Evolutionary conservation across 345 rosid species (phyloP).

Genomic region (Hibiscus mutabilis): DNA sequence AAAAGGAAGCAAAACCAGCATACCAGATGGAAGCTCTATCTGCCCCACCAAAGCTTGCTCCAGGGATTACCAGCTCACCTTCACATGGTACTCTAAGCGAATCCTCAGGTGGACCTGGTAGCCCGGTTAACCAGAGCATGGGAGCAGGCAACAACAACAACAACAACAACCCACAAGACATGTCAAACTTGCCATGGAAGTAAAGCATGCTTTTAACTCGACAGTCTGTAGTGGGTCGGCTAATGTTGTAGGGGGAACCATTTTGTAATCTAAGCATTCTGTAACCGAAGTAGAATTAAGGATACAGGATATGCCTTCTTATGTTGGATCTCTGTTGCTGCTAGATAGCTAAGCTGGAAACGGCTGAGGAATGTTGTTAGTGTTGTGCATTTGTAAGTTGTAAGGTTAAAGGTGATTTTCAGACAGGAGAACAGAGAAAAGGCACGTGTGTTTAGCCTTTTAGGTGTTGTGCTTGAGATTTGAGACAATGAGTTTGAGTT

Average conservation of each 20-base stretch:
- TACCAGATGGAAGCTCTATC: slow-evolving; percentile 26
- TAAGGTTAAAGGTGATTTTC: not conserved
- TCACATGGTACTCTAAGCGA: slow-evolving; percentile 54
- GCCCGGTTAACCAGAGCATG: slow-evolving; percentile 52
- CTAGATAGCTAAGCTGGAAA: not conserved
- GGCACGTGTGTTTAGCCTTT: not conserved
- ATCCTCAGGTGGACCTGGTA: slow-evolving; percentile 53
- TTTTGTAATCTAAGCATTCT: slow-evolving; percentile 17
- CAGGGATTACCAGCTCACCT: slow-evolving; percentile 37
- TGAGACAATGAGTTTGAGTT: not conserved
- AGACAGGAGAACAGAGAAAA: not conserved
- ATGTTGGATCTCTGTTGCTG: too few relatives aligned
- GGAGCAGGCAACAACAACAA: slow-evolving; percentile 36
- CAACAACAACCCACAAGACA: slow-evolving; percentile 28
- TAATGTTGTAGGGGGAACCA: slow-evolving; percentile 15
- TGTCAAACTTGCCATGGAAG: slow-evolving; percentile 48
- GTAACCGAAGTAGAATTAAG: slow-evolving; percentile 12
- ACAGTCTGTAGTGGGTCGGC: slow-evolving; percentile 4
- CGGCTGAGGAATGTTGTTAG: slow-evolving; percentile 1
- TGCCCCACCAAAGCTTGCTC: slow-evolving; percentile 15
- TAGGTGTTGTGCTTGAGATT: not conserved
- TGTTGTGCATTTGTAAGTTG: not conserved
- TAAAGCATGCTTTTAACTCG: slow-evolving; percentile 19
- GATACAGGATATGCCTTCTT: not conserved
- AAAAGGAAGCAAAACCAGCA: slow-evolving; percentile 33